phyloP scores from a whole-genome alignment of 805 yeast species.

The Spathaspora girioi region DNA sequence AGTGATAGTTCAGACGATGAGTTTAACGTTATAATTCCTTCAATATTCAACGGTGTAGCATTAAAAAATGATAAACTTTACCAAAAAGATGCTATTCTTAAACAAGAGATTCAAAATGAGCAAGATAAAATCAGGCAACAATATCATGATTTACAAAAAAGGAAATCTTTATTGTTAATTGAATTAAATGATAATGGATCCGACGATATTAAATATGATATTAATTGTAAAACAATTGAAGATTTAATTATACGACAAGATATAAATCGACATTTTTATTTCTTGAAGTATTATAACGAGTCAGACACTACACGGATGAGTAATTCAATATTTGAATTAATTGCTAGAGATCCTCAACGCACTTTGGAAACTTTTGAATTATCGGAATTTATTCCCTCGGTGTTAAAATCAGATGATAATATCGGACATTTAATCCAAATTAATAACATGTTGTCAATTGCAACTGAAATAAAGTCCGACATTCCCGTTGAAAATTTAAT shows the following conservation, averaged over 20 bases:
- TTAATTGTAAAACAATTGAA: constrained; percentile 18
- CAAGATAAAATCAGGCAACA: constrained; percentile 13
- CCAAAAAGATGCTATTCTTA: constrained; percentile 16
- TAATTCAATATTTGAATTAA: not conserved
- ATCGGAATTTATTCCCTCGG: not conserved
- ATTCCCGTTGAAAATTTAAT: no score
- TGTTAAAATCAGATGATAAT: not conserved
- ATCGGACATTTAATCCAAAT: constrained; percentile 2
- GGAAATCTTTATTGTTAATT: constrained; percentile 14
- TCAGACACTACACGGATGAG: no score
- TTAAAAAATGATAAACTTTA: constrained; percentile 24
- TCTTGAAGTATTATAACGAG: constrained; percentile 7
- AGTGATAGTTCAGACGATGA: no score
- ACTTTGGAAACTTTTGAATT: not conserved
- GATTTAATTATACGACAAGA: constrained; percentile 7
- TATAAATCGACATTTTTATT: constrained; percentile 21
- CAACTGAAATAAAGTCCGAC: not conserved
- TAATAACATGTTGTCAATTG: not conserved
- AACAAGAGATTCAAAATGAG: constrained; percentile 16
- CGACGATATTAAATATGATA: constrained; percentile 13
- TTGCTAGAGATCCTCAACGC: not conserved
- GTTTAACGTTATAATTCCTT: constrained; percentile 21
- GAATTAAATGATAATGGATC: constrained; percentile 34
- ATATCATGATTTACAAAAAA: constrained; percentile 10
- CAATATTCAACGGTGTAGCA: constrained; percentile 21